Percentiles rank a stretch among this genome's conserved stretches.
These are phyloP conservation scores for Berberis thunbergii DNA, from an alignment of 164 flowering plant species.

Conservation along the genomic window DNA sequence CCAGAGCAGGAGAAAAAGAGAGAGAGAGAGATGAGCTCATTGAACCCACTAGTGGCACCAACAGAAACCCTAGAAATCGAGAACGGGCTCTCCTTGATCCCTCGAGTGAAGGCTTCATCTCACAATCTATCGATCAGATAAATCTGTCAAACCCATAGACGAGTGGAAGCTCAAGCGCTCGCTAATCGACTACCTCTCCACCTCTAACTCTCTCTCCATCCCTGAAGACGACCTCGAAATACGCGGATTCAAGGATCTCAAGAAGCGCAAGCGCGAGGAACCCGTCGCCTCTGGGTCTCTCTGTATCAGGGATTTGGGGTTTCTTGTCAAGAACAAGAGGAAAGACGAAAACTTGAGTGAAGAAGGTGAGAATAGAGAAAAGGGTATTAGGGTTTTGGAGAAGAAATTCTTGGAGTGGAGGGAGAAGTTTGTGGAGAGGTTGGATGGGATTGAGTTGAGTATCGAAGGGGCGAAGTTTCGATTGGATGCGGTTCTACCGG, in stretches of 20 bases:
- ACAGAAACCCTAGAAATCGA: conserved; percentile 57
- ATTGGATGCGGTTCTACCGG: conserved; percentile 43
- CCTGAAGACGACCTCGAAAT: conserved; percentile 59
- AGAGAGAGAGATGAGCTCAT: background rate
- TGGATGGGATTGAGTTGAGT: conserved; percentile 80
- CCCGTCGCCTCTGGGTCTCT: conserved; percentile 66
- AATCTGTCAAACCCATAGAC: conserved; percentile 58
- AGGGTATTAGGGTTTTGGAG: conserved; percentile 30
- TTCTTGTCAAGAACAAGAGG: conserved; percentile 22
- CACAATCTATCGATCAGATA: conserved; percentile 51
- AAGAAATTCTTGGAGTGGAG: conserved; percentile 67
- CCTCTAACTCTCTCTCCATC: conserved; percentile 26
- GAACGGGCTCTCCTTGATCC: conserved; percentile 50
- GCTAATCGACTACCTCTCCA: conserved; percentile 51
- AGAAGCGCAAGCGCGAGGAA: conserved; percentile 81
- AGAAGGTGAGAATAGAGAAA: conserved; percentile 4
- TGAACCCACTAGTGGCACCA: conserved; percentile 21
- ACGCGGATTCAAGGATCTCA: conserved; percentile 44
- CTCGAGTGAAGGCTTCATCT: conserved; percentile 60
- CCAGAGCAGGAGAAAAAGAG: background rate
- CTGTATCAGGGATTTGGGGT: conserved; percentile 57
- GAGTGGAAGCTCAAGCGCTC: conserved; percentile 76
- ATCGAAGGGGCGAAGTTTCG: conserved; percentile 59
- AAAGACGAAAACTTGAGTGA: background rate
- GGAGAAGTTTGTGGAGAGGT: conserved; percentile 33